A percentile compares a stretch with the other conserved stretches of the same genome.
Conservation (phyloP, 805 yeast genomes). For the Candida tammaniensis region DNA sequence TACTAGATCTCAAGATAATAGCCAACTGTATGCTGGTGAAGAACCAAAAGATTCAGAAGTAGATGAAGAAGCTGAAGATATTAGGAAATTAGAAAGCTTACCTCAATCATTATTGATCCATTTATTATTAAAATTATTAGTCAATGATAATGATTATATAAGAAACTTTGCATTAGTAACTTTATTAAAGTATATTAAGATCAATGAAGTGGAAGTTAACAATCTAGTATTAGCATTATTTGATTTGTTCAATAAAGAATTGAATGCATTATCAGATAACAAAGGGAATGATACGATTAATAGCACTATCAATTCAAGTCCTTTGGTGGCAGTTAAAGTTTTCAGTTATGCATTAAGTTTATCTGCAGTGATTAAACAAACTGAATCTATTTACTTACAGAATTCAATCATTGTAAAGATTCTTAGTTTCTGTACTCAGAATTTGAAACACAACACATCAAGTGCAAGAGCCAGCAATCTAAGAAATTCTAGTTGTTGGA, state of each 20-base stretch:
- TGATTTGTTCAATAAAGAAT: conserved; percentile 22
- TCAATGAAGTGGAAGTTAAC: conserved; percentile 34
- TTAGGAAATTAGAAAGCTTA: conserved; percentile 19
- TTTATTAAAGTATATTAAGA: conserved; percentile 26
- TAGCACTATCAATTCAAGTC: conserved; percentile 10
- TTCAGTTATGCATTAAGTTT: conserved; percentile 35
- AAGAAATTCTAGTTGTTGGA: conserved; percentile 39
- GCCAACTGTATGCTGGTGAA: background rate
- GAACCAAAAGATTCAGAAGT: conserved; percentile 6
- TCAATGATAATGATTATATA: conserved; percentile 32
- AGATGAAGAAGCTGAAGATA: conserved; percentile 12
- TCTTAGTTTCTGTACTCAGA: conserved; percentile 45
- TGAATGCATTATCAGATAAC: conserved; percentile 6
- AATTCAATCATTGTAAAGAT: conserved; percentile 40
- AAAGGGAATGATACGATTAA: conserved; percentile 7
- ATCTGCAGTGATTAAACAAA: conserved; percentile 33
- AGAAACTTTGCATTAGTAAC: conserved; percentile 34
- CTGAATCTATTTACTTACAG: conserved; percentile 33
- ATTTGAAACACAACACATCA: conserved; percentile 34
- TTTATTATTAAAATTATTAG: conserved; percentile 27
- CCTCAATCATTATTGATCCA: conserved; percentile 26
- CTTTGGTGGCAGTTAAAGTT: conserved; percentile 18
- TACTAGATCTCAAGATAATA: conserved; percentile 6
- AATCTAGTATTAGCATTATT: conserved; percentile 31
- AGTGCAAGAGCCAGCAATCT: conserved; percentile 18